Percentiles rank a stretch among this genome's conserved stretches.
Evolutionary conservation across 768 basidiomycete species (phyloP).

Genomic region (Mycena olivaceomarginata): DNA sequence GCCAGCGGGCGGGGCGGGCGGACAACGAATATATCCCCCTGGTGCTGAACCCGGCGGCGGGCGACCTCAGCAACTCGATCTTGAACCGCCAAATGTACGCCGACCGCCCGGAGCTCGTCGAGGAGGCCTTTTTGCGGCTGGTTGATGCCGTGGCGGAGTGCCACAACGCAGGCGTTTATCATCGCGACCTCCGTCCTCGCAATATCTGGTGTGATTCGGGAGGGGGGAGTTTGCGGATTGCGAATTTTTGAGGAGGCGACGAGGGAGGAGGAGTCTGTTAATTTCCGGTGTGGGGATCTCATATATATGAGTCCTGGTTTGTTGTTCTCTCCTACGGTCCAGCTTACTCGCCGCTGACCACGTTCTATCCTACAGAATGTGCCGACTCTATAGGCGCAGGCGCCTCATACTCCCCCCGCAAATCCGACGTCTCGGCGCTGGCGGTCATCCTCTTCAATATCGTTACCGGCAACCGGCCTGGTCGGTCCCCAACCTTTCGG

Average conservation of each 20-base stretch:
- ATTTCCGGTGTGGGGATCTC: too few relatives aligned
- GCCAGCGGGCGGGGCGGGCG: too few relatives aligned
- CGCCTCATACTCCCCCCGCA: constrained; percentile 11
- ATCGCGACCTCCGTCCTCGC: background rate
- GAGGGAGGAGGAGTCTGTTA: too few relatives aligned
- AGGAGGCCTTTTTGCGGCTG: constrained; percentile 3
- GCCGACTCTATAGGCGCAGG: background rate
- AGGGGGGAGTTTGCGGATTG: background rate
- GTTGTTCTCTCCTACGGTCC: too few relatives aligned
- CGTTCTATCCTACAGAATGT: constrained; percentile 10
- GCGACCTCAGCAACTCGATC: too few relatives aligned
- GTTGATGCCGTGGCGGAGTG: constrained; percentile 11
- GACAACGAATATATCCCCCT: too few relatives aligned
- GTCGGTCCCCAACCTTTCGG: background rate
- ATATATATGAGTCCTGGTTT: too few relatives aligned
- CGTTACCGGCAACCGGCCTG: background rate
- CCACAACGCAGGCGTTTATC: background rate
- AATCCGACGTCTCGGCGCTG: constrained; percentile 14
- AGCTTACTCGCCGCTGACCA: too few relatives aligned
- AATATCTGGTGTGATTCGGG: background rate
- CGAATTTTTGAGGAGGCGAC: background rate
- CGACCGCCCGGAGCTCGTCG: background rate
- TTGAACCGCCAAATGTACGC: background rate
- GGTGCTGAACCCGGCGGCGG: too few relatives aligned
- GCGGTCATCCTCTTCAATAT: background rate